Evolutionary conservation across 495 filamentous ascomycete species (phyloP).

Genomic region (Choiromyces venosus): DNA sequence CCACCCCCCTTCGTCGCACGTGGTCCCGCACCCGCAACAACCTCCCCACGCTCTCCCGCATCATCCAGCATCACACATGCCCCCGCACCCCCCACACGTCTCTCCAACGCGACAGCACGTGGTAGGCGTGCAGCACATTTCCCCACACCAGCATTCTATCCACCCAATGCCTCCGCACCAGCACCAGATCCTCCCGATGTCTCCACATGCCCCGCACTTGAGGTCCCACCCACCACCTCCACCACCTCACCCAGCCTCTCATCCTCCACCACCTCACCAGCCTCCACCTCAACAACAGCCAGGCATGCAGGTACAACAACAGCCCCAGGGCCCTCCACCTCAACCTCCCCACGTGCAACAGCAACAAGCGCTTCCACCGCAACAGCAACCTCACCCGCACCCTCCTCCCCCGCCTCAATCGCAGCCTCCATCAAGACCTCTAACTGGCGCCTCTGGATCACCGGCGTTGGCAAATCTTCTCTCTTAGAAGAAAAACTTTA

Average conservation of each 20-base stretch:
- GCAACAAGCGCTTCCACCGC: constrained; percentile 25
- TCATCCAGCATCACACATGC: constrained; percentile 34
- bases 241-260: constrained; percentile 20
- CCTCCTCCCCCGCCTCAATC: constrained; percentile 22
- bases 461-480: constrained; percentile 42
- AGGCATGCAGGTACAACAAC: constrained; percentile 24
- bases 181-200: constrained; percentile 23
- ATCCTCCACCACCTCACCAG: constrained; percentile 26
- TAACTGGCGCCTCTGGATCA: constrained; percentile 41
- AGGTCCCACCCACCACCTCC: constrained; percentile 15
- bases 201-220: constrained; percentile 17
- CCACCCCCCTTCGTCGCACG: constrained; percentile 30
- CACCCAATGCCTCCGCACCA: constrained; percentile 33
- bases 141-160: constrained; percentile 24
- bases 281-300: constrained; percentile 28
- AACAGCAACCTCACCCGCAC: constrained; percentile 9
- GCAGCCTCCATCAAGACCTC: constrained; percentile 26
- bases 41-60: constrained; percentile 22
- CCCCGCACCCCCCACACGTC: constrained; percentile 28
- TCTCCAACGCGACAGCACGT: constrained; percentile 23
- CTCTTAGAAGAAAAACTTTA: constrained; percentile 23
- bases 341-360: constrained; percentile 5
- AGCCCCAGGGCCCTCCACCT: background rate
- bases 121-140: constrained; percentile 20
- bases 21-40: constrained; percentile 25